These are phyloP conservation scores for Fusarium drepaniforme DNA, from an alignment of 2,329 filamentous ascomycete genomes.

Conservation along the genomic window DNA sequence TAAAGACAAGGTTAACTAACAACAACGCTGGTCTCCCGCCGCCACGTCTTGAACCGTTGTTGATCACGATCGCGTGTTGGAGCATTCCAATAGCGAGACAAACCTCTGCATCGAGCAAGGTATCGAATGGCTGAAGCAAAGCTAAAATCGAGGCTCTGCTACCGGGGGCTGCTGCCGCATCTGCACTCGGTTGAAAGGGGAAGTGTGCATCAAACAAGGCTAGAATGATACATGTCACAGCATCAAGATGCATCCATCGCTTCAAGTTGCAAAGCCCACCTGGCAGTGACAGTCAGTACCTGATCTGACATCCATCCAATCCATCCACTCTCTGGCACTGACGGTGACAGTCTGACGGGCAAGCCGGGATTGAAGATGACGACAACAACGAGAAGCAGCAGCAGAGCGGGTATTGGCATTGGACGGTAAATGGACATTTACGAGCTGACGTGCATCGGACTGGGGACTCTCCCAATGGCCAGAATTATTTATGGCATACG, in stretches of 20 bases:
- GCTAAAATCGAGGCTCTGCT: conserved; percentile 28
- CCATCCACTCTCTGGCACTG: not conserved
- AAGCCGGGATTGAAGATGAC: not conserved
- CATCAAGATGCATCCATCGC: not conserved
- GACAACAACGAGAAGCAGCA: not conserved
- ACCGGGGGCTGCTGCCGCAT: conserved; percentile 15
- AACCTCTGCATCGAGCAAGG: not conserved
- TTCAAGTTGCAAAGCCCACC: not conserved
- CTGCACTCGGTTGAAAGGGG: not conserved
- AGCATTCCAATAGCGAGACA: conserved; percentile 23
- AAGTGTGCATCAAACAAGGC: conserved; percentile 1
- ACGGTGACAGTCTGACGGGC: not conserved
- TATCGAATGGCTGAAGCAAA: conserved; percentile 6
- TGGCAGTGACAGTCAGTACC: not conserved
- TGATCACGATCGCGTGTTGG: not conserved
- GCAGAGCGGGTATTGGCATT: not conserved
- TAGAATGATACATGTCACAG: conserved; percentile 5
- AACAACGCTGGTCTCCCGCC: not conserved
- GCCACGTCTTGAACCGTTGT: not conserved
- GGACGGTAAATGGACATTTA: not conserved
- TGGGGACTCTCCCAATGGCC: conserved; percentile 11
- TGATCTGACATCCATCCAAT: not conserved
- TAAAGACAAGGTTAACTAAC: not conserved
- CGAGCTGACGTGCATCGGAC: conserved; percentile 11
- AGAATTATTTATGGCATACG: conserved; percentile 37